Percentiles rank a stretch among this genome's conserved stretches.
Conservation (phyloP, 352 stramenopile species). For the Globisporangium takayamanum region DNA sequence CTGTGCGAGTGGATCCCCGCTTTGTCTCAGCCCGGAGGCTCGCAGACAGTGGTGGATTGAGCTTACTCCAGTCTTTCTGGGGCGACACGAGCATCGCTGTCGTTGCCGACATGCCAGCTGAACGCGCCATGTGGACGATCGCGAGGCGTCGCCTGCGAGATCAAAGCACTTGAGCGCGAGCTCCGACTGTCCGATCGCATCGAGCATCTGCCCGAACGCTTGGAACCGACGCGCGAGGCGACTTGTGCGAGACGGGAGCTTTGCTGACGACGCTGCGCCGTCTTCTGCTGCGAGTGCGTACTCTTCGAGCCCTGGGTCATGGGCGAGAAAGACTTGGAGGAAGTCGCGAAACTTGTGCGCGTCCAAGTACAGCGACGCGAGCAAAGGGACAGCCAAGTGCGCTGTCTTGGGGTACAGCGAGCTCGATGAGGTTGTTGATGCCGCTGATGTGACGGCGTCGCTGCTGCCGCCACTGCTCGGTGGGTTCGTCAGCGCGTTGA, state of each 20-base stretch:
- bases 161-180: constrained; percentile 61
- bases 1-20: constrained; percentile 3
- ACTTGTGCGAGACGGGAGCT: constrained; percentile 55
- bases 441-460: neutral
- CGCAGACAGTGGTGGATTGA: constrained; percentile 48
- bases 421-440: constrained; percentile 1
- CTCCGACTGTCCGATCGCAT: constrained; percentile 42
- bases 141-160: constrained; percentile 53
- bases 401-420: constrained; percentile 40
- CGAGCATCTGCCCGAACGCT: constrained; percentile 38
- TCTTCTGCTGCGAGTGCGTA: constrained; percentile 53
- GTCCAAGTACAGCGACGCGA: constrained; percentile 49
- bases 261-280: constrained; percentile 24
- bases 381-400: constrained; percentile 26
- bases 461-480: constrained; percentile 8
- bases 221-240: constrained; percentile 27
- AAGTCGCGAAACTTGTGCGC: constrained; percentile 51
- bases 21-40: constrained; percentile 23
- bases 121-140: constrained; percentile 41
- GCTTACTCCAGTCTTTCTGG: constrained; percentile 42
- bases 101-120: constrained; percentile 15
- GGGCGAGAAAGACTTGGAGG: constrained; percentile 35
- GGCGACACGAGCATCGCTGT: constrained; percentile 27
- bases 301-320: constrained; percentile 58
- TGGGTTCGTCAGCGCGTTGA: constrained; percentile 31